Evolutionary conservation across 345 rosid genomes (phyloP).

Genomic region (Iberis pinnata): DNA sequence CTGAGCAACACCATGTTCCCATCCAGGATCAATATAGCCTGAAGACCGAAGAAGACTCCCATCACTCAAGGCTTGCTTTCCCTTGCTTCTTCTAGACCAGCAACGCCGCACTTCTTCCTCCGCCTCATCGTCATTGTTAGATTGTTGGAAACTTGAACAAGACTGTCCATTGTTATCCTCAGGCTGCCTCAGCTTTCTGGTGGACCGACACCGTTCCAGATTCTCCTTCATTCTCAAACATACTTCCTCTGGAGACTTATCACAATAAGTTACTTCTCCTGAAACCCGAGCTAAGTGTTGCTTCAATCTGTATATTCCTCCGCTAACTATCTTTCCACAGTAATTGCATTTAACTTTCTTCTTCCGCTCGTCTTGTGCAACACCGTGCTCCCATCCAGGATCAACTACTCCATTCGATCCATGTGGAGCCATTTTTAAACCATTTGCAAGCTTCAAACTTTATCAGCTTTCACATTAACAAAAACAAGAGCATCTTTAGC

Average conservation of each 20-base stretch:
- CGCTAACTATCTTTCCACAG: conserved; percentile 78
- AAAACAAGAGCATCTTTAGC: background rate
- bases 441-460: conserved; percentile 24
- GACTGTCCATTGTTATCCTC: conserved; percentile 40
- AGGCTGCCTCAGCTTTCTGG: conserved; percentile 42
- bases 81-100: conserved; percentile 44
- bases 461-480: conserved; percentile 4
- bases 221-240: conserved; percentile 54
- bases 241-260: conserved; percentile 64
- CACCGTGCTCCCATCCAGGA: conserved; percentile 85
- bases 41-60: conserved; percentile 56
- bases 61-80: conserved; percentile 41
- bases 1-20: conserved; percentile 77
- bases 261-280: conserved; percentile 74
- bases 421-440: conserved; percentile 56
- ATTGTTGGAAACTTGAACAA: conserved; percentile 34
- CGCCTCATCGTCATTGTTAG: conserved; percentile 31
- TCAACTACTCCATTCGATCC: conserved; percentile 52
- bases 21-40: conserved; percentile 76
- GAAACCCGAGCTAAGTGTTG: conserved; percentile 72
- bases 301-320: conserved; percentile 67
- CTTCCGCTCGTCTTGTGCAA: conserved; percentile 69
- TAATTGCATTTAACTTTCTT: conserved; percentile 80
- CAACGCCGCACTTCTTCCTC: conserved; percentile 20
- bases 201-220: conserved; percentile 60